These are phyloP conservation scores for Cladosporium sp. DNA, from an alignment of 2,329 filamentous ascomycete genomes.

Conservation along the genomic window DNA sequence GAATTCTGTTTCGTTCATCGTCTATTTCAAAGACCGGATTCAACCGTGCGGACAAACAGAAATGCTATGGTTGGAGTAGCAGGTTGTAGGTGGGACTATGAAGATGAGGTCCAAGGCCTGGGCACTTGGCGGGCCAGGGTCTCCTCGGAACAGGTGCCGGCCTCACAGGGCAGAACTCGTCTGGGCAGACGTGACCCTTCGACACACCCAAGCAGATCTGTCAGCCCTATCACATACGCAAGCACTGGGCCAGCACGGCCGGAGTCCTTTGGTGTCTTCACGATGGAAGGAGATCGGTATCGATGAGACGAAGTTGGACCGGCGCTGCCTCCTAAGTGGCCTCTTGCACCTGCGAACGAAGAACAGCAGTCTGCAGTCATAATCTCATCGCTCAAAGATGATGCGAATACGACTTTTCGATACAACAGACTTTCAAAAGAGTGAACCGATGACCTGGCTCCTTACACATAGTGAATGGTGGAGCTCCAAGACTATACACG, in stretches of 20 bases:
- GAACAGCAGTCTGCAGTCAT: neutral
- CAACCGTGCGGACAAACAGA: neutral
- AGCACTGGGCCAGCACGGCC: neutral
- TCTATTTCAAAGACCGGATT: neutral
- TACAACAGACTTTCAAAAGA: neutral
- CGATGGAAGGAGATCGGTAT: neutral
- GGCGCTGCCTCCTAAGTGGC: neutral
- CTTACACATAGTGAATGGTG: neutral
- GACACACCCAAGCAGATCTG: neutral
- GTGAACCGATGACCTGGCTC: neutral
- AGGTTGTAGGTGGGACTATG: neutral
- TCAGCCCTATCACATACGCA: neutral
- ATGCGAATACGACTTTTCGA: neutral
- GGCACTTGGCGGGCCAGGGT: slow-evolving; percentile 7
- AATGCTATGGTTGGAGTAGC: neutral
- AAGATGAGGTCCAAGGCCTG: slow-evolving; percentile 9
- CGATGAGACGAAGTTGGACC: neutral
- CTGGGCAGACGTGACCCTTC: neutral
- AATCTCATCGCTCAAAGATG: neutral
- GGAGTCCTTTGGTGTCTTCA: neutral
- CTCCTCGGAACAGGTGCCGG: slow-evolving; percentile 4
- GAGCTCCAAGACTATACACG: neutral
- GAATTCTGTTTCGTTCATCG: neutral
- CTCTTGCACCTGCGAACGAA: neutral
- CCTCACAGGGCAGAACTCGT: neutral